Evolutionary conservation across 495 filamentous ascomycete species (phyloP), one percentile per base, ranked within the genome.

Genomic region (Talaromyces stipitatus): DNA sequence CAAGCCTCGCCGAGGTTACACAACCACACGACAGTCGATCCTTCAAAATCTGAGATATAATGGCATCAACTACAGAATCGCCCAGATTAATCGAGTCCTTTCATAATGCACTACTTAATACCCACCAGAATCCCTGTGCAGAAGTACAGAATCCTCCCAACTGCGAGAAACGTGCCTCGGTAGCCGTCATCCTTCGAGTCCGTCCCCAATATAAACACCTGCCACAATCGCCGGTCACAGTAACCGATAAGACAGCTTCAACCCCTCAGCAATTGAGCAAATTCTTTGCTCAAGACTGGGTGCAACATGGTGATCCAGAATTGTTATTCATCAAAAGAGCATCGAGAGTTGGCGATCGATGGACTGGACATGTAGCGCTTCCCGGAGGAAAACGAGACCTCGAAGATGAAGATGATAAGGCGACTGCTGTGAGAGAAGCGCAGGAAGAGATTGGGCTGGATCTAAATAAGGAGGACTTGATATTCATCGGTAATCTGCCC

Each of bases 251-350:
- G 48, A 71, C 66, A 10, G 56, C 64, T 28, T 60, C 73, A 2
- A 62, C 70, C 30, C 64, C 73, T 51, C 60, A 79, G 23, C 73
- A 70, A 38, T 61, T 90, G 27, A 70, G 82, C 16, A 62, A 67
- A 14, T 91, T 89, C 72, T 91, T 90, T 64, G 69, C 74, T 1
- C 86, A 87, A 57, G 59, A 75, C 8, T 92, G 88, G 88, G 86
- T 89, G 9, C 74, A 81, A 47, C 69, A 86, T 64, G 88, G 88
- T n/a, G 84, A 87, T 57, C 83, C 88, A 2, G 88, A 92, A 63
- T 74, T 85, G 10, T 73, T 90, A 11, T 89, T 90, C 62, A 92
- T 92, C 66, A 91, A 91, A 66, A 75, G 88, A 45, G 83, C 88
- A 20, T 79, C 85, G 23, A 75, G 88, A 29, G 74, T 77, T 20